Percentiles rank a stretch among this genome's conserved stretches.
Conservation (phyloP, 441 rosid genomes). For the Syzygium malaccense region DNA sequence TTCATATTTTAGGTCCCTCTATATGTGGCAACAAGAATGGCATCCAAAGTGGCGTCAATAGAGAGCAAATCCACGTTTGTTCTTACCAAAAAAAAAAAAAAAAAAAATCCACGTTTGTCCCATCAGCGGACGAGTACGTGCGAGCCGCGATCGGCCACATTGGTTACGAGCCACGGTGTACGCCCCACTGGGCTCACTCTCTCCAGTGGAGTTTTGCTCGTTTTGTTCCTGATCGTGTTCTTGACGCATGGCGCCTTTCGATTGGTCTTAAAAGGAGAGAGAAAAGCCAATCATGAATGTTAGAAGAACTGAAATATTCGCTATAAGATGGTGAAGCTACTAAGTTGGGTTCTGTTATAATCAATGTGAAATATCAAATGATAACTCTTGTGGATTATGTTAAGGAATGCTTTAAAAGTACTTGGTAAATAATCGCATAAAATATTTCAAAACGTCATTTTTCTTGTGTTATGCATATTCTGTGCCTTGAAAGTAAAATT, state of each 20-base stretch:
- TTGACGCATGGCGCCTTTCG: slow-evolving; percentile 72
- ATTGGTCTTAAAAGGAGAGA: slow-evolving; percentile 43
- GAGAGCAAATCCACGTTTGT: slow-evolving; percentile 35
- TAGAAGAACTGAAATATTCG: background rate
- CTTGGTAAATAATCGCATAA: background rate
- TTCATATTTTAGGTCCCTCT: slow-evolving; percentile 39
- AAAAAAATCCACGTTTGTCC: no score
- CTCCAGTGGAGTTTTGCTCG: slow-evolving; percentile 57
- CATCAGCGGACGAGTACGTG: slow-evolving; percentile 52
- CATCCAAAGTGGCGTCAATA: slow-evolving; percentile 40
- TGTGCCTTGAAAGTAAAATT: background rate
- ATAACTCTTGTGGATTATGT: background rate
- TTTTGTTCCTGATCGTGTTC: slow-evolving; percentile 39
- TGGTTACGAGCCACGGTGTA: slow-evolving; percentile 54
- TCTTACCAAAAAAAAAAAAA: no score
- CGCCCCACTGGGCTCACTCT: slow-evolving; percentile 71
- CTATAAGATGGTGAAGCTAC: background rate
- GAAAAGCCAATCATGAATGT: background rate
- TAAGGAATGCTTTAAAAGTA: background rate
- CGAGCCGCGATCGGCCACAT: slow-evolving; percentile 40
- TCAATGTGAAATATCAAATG: background rate
- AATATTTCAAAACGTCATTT: background rate
- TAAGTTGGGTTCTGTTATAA: background rate
- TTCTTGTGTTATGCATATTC: background rate
- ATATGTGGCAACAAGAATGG: slow-evolving; percentile 74